A percentile compares a stretch with the other conserved stretches of the same genome.
These are phyloP conservation scores for Fusarium globosum DNA, from an alignment of 2,329 filamentous ascomycete genomes.

Conservation along the genomic window DNA sequence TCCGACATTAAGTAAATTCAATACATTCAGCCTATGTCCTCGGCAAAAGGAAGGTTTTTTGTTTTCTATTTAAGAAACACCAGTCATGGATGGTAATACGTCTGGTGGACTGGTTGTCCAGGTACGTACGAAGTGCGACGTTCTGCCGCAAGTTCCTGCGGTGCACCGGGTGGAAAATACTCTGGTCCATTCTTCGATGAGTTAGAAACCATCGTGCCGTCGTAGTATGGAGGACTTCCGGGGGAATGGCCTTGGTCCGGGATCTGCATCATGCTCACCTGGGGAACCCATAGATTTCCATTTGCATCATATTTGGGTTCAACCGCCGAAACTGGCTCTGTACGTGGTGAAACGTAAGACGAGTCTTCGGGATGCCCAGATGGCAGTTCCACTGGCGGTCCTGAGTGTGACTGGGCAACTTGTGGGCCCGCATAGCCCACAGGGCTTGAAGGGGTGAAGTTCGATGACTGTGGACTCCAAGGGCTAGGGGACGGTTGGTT, in stretches of 20 bases:
- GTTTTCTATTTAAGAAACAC: not conserved
- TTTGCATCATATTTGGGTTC: conserved; percentile 48
- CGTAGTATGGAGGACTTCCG: conserved; percentile 32
- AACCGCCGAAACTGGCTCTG: conserved; percentile 20
- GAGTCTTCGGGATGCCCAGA: conserved; percentile 24
- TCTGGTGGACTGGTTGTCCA: conserved; percentile 34
- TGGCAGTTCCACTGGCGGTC: conserved; percentile 47
- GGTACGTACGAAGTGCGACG: conserved; percentile 19
- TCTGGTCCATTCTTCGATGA: conserved; percentile 32
- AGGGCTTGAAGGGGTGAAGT: conserved; percentile 34
- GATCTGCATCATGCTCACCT: conserved; percentile 48
- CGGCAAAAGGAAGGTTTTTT: not conserved
- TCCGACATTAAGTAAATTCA: conserved; percentile 11
- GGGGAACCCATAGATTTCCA: conserved; percentile 49
- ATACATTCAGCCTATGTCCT: conserved; percentile 3
- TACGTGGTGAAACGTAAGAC: conserved; percentile 27
- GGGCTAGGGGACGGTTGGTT: conserved; percentile 40
- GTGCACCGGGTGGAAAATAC: conserved; percentile 33
- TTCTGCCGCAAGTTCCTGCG: conserved; percentile 42
- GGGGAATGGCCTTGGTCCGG: conserved; percentile 36
- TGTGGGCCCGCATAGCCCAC: conserved; percentile 31
- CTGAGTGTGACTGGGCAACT: conserved; percentile 33
- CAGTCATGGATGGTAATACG: conserved; percentile 43
- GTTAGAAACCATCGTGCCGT: conserved; percentile 25
- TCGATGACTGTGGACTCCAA: conserved; percentile 44